Percentiles rank a stretch among this genome's conserved stretches.
Evolutionary conservation across 2,329 filamentous ascomycete genomes (phyloP).

Genomic region (Aspergillus novofumigatus): DNA sequence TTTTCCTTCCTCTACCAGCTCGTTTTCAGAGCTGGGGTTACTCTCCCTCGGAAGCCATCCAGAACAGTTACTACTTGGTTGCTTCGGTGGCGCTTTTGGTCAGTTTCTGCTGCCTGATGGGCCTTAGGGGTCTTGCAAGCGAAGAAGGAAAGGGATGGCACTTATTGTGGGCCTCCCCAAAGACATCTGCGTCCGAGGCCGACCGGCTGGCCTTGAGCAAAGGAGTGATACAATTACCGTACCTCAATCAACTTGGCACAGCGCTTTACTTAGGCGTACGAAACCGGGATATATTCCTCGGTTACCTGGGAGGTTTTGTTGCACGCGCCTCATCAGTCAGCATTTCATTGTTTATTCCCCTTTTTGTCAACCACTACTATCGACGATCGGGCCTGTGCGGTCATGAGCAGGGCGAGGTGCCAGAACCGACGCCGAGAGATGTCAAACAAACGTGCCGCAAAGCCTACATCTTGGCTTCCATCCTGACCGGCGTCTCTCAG

Average conservation of each 20-base stretch:
- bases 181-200: conserved; percentile 1
- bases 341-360: conserved; percentile 89
- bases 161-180: conserved; percentile 39
- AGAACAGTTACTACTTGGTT: conserved; percentile 84
- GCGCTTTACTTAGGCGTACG: conserved; percentile 67
- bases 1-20: conserved; percentile 85
- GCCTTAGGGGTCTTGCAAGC: conserved; percentile 63
- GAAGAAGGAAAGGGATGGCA: conserved; percentile 74
- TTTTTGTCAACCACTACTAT: conserved; percentile 90
- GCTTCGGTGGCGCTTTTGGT: conserved; percentile 67
- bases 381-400: conserved; percentile 75
- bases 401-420: conserved; percentile 29
- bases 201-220: conserved; percentile 1
- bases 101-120: conserved; percentile 71
- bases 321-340: conserved; percentile 91
- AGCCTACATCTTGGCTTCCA: conserved; percentile 83
- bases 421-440: conserved; percentile 45
- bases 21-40: conserved; percentile 70
- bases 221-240: conserved; percentile 17
- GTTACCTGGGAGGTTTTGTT: conserved; percentile 91
- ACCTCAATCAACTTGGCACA: conserved; percentile 55
- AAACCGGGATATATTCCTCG: conserved; percentile 75
- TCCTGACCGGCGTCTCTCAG: conserved; percentile 85
- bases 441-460: conserved; percentile 80
- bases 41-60: conserved; percentile 69